Evolutionary conservation across 805 yeast species (phyloP), one percentile per base, ranked within the genome.

Genomic region (Saturnispora saitoi): DNA sequence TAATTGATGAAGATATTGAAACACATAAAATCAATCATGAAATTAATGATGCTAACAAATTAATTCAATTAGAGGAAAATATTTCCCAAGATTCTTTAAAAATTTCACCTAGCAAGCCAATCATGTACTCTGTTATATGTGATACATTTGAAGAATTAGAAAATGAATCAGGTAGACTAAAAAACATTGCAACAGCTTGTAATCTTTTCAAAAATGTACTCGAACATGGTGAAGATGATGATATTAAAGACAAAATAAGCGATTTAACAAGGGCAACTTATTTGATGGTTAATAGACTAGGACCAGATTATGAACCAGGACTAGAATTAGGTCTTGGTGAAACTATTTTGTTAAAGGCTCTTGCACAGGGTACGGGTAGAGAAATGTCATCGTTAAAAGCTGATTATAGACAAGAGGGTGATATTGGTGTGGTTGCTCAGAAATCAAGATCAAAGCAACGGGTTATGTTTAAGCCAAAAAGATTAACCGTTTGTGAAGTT

Each of bases 271-370:
- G 77, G 48, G 80, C 87, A 1, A 84, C 90, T 1, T 93, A 91
- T 58, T 72, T 93, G 15, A 85, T 86, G 66, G 89, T 91, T 61
- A 91, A 91, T 62, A 71, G 91, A 52, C 68, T 90, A 9, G 96
- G 97, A 0, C 99, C 99, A 0, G 99, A 93, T 63, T 93, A 93
- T 61, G 96, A 88, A 61, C 67, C 68, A 0, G 97, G 95, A 29
- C 69, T 91, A 49, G 99, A 93, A 60, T 70, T 93, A 24, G 99
- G 99, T 0, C 72, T 93, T 2, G 99, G 99, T 15, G 99, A 93
- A 64, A 81, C 95, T 2, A 62, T 93, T 10, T 69, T 93, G 26
- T 80, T 90, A 58, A 93, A 90, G 59, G 93, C 98, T 0, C 78
- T 93, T 37, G 80, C 89, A 32, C 95, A 86, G 59, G 79, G 95